Evolutionary conservation across 805 yeast species (phyloP).

Genomic region (Starmerella scarabaei): DNA sequence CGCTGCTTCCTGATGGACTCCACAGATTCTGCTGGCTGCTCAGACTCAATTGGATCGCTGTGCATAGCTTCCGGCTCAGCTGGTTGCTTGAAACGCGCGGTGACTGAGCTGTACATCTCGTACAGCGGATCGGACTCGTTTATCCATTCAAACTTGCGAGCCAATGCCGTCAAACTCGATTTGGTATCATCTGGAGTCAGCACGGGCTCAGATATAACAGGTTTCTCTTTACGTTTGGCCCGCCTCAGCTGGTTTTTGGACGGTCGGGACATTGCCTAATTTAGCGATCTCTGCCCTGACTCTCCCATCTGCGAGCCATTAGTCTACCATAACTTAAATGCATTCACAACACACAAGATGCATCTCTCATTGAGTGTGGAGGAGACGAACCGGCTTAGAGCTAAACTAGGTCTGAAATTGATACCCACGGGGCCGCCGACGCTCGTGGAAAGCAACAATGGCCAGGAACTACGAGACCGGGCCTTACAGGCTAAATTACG

Average conservation of each 20-base stretch:
- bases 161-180: slow-evolving; percentile 1
- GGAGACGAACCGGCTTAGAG: slow-evolving; percentile 44
- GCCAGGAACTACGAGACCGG: slow-evolving; percentile 22
- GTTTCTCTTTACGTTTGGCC: background rate
- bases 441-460: slow-evolving; percentile 27
- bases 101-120: slow-evolving; percentile 13
- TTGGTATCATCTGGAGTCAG: background rate
- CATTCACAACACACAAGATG: too few species aligned
- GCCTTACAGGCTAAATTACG: slow-evolving; percentile 23
- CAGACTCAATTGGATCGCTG: background rate
- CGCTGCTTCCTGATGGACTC: slow-evolving; percentile 7
- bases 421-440: slow-evolving; percentile 28
- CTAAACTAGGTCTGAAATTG: slow-evolving; percentile 42
- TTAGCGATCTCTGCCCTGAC: background rate
- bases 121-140: slow-evolving; percentile 9
- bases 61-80: background rate
- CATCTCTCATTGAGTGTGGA: slow-evolving; percentile 30
- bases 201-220: background rate
- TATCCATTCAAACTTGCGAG: slow-evolving; percentile 14
- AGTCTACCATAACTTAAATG: too few species aligned
- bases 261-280: background rate
- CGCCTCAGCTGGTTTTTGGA: slow-evolving; percentile 5
- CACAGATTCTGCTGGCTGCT: background rate
- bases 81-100: slow-evolving; percentile 7
- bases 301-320: background rate